phyloP scores from a whole-genome alignment of 345 rosid species.

The Geranium rotundifolium region DNA sequence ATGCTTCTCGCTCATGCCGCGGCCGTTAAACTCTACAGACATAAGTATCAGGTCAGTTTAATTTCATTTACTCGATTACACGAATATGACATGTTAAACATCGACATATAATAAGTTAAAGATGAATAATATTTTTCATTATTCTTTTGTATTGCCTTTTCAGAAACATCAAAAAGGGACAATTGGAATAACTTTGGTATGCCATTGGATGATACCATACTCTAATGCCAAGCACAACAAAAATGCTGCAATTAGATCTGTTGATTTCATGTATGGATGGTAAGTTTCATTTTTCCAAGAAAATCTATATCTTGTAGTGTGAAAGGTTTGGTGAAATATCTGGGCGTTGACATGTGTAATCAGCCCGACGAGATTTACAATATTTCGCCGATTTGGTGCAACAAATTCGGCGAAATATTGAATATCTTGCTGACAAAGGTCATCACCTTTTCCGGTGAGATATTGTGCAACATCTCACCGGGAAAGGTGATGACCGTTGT shows the following conservation, averaged over 20 bases:
- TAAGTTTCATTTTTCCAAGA: constrained; percentile 8
- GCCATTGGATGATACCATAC: constrained; percentile 18
- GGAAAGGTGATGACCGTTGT: no score
- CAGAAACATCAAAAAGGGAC: constrained; percentile 7
- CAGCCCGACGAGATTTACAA: no score
- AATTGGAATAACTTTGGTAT: constrained; percentile 6
- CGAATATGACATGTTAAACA: background rate
- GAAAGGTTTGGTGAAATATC: no score
- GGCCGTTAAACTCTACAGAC: constrained; percentile 16
- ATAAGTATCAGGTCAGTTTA: constrained; percentile 16
- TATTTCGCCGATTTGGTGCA: no score
- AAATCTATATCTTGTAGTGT: no score
- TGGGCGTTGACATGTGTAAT: no score
- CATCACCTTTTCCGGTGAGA: no score
- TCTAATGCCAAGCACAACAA: constrained; percentile 1
- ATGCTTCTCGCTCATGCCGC: constrained; percentile 22
- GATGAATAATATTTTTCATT: background rate
- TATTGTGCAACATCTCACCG: no score
- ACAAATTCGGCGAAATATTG: no score
- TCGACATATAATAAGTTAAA: background rate
- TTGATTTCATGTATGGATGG: constrained; percentile 27
- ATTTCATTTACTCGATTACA: background rate
- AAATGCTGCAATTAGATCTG: constrained; percentile 15
- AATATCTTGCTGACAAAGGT: no score
- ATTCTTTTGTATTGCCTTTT: constrained; percentile 8